A percentile compares a stretch with the other conserved stretches of the same genome.
Evolutionary conservation across 306 rosid species (phyloP).

Genomic region (Morella rubra): DNA sequence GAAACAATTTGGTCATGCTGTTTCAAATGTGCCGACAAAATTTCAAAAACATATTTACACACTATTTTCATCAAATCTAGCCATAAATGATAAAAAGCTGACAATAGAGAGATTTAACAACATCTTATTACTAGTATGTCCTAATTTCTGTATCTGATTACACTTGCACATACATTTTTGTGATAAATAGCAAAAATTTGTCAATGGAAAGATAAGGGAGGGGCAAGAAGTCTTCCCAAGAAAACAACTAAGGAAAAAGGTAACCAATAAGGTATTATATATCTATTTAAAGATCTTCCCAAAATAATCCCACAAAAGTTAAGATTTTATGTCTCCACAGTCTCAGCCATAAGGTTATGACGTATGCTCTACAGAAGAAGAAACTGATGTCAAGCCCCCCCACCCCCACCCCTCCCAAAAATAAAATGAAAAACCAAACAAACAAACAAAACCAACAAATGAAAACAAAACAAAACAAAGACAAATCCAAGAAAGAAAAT

Average conservation of each 20-base stretch:
- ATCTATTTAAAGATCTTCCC: too few relatives aligned
- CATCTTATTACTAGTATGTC: neutral
- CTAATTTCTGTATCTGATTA: neutral
- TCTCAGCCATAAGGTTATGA: neutral
- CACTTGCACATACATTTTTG: neutral
- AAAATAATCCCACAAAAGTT: too few relatives aligned
- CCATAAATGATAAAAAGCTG: conserved; percentile 16
- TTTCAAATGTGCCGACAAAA: conserved; percentile 17
- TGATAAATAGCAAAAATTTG: too few relatives aligned
- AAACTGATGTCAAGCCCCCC: neutral
- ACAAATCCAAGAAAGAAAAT: too few relatives aligned
- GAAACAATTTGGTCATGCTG: conserved; percentile 97
- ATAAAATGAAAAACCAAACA: too few relatives aligned
- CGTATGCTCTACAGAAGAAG: neutral
- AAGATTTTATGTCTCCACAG: too few relatives aligned
- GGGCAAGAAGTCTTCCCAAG: too few relatives aligned
- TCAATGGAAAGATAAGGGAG: too few relatives aligned
- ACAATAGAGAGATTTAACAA: conserved; percentile 4
- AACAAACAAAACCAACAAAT: neutral
- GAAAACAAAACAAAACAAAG: too few relatives aligned
- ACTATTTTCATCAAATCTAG: conserved; percentile 21
- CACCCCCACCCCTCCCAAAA: too few relatives aligned
- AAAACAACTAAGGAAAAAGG: too few relatives aligned
- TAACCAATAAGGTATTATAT: too few relatives aligned
- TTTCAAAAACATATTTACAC: conserved; percentile 22